phyloP scores from a whole-genome alignment of 1,139 yeast species.

The Protomyces macrosporus region DNA sequence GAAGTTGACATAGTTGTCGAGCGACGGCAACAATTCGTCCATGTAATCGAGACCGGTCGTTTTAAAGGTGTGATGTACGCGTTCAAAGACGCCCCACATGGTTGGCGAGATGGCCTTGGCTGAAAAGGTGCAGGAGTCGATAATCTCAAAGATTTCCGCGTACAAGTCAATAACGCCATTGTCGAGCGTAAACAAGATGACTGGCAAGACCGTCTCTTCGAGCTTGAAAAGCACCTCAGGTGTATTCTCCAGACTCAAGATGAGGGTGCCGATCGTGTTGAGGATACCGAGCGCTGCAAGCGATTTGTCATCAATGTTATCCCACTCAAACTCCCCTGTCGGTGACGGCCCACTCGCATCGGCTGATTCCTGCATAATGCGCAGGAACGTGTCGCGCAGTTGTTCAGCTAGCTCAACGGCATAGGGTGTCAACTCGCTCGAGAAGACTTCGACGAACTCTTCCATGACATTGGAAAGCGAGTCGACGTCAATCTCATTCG shows the following conservation, averaged over 20 bases:
- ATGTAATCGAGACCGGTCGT: constrained; percentile 55
- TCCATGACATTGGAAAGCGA: constrained; percentile 88
- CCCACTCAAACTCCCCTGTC: constrained; percentile 43
- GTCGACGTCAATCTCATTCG: constrained; percentile 82
- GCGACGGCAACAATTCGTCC: constrained; percentile 70
- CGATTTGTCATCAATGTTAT: constrained; percentile 62
- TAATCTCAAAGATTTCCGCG: constrained; percentile 74
- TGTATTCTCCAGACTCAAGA: constrained; percentile 79
- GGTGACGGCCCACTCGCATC: constrained; percentile 41
- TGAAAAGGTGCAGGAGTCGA: constrained; percentile 79
- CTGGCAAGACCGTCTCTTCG: constrained; percentile 71
- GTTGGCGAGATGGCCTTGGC: constrained; percentile 63
- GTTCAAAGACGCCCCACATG: constrained; percentile 69
- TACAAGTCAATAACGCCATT: constrained; percentile 44
- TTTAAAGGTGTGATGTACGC: constrained; percentile 51
- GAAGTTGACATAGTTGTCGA: constrained; percentile 71
- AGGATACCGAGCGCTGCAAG: constrained; percentile 84
- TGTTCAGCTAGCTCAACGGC: constrained; percentile 81
- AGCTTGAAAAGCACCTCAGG: constrained; percentile 59
- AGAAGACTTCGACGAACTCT: constrained; percentile 84
- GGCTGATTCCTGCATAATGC: constrained; percentile 62
- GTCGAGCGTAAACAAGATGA: constrained; percentile 59
- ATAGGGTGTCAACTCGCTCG: constrained; percentile 87
- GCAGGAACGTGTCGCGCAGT: constrained; percentile 71
- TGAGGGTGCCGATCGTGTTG: constrained; percentile 81